Evolutionary conservation across 768 basidiomycete species (phyloP).

Genomic region (Sporobolomyces phaffii): DNA sequence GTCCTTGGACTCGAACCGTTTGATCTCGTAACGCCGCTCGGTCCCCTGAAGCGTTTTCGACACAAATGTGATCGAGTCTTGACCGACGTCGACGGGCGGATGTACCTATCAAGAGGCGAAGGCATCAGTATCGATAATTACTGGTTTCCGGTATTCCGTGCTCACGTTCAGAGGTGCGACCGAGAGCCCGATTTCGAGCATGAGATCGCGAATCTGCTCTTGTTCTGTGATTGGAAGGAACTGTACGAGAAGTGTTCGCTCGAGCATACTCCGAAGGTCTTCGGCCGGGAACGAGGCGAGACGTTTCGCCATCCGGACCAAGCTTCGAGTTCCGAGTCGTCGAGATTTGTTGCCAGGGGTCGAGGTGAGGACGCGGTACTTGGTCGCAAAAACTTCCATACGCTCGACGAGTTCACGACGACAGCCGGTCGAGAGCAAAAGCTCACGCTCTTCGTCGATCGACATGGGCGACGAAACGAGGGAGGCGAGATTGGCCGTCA

Average conservation of each 20-base stretch:
- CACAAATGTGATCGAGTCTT: slow-evolving; percentile 3
- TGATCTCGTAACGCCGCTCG: background rate
- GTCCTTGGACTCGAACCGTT: background rate
- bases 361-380: slow-evolving; percentile 8
- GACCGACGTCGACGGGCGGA: slow-evolving; percentile 4
- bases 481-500: slow-evolving; percentile 21
- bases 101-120: background rate
- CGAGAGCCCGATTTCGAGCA: slow-evolving; percentile 1
- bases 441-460: slow-evolving; percentile 7
- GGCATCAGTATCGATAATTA: no score
- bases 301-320: slow-evolving; percentile 22
- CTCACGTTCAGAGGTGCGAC: background rate
- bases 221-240: slow-evolving; percentile 30
- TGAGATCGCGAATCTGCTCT: background rate
- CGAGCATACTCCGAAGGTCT: slow-evolving; percentile 4
- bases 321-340: slow-evolving; percentile 16
- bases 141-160: no score
- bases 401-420: slow-evolving; percentile 4
- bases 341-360: slow-evolving; percentile 16
- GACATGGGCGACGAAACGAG: slow-evolving; percentile 27
- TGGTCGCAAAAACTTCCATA: slow-evolving; percentile 19
- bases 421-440: slow-evolving; percentile 28
- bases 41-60: background rate
- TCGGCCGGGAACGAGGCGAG: slow-evolving; percentile 16
- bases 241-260: slow-evolving; percentile 19